These are phyloP conservation scores for Penicillium hordei DNA, from an alignment of 2,329 filamentous ascomycete genomes.

Conservation along the genomic window DNA sequence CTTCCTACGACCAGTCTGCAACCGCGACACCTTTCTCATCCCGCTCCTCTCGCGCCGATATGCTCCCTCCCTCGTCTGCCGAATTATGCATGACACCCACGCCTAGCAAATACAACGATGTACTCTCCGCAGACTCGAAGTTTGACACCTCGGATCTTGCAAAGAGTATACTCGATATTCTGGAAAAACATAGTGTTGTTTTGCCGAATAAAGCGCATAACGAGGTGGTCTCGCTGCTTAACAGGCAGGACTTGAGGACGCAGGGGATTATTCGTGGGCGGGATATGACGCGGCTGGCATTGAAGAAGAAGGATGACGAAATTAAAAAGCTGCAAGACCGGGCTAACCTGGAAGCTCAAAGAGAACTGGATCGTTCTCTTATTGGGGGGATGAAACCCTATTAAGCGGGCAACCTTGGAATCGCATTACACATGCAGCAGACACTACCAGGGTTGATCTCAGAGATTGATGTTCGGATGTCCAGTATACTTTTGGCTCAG, in stretches of 20 bases:
- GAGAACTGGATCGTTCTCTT: conserved; percentile 53
- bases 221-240: conserved; percentile 48
- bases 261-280: conserved; percentile 64
- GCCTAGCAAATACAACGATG: conserved; percentile 32
- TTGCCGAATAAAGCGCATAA: conserved; percentile 36
- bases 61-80: conserved; percentile 26
- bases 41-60: conserved; percentile 3
- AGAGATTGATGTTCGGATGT: no score
- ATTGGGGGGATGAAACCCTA: conserved; percentile 29
- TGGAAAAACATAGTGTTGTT: conserved; percentile 37
- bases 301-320: conserved; percentile 65
- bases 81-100: conserved; percentile 37
- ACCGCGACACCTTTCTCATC: conserved; percentile 18
- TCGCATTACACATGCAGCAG: background rate
- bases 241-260: conserved; percentile 57
- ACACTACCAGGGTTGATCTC: background rate
- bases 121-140: conserved; percentile 21
- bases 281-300: conserved; percentile 62
- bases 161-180: conserved; percentile 30
- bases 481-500: background rate
- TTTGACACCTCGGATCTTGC: conserved; percentile 24
- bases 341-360: conserved; percentile 55
- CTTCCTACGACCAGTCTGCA: background rate
- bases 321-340: conserved; percentile 66
- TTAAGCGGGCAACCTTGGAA: background rate